A percentile compares a stretch with the other conserved stretches of the same genome.
phyloP scores from a whole-genome alignment of 768 basidiomycete genomes.

The Tremella yokohamensis region DNA sequence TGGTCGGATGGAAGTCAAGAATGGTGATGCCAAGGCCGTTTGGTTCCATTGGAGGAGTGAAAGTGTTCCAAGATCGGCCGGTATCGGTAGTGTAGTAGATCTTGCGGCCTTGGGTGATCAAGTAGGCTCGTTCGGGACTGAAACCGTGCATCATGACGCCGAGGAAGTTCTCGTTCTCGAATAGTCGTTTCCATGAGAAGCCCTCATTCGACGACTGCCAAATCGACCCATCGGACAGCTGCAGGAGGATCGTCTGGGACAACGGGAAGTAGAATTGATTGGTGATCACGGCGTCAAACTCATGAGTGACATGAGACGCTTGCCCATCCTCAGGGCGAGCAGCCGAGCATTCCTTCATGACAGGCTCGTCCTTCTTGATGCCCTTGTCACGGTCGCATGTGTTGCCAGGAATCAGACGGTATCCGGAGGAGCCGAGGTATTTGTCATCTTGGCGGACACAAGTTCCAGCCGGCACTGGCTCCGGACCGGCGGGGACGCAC shows the following conservation, averaged over 20 bases:
- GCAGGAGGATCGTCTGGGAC: conserved; percentile 76
- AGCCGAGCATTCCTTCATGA: conserved; percentile 72
- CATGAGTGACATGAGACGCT: conserved; percentile 64
- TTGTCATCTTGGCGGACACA: conserved; percentile 57
- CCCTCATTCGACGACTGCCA: conserved; percentile 98
- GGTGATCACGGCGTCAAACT: conserved; percentile 54
- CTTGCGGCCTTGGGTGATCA: conserved; percentile 66
- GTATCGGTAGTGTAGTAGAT: conserved; percentile 80
- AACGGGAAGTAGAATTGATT: conserved; percentile 83
- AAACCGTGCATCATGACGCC: conserved; percentile 83
- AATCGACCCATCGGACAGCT: conserved; percentile 68
- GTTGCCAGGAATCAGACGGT: conserved; percentile 86
- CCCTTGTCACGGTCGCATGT: conserved; percentile 67
- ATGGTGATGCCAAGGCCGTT: conserved; percentile 73
- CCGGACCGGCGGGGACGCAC: conserved; percentile 82
- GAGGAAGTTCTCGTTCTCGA: conserved; percentile 64
- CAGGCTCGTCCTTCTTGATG: conserved; percentile 63
- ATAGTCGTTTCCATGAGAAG: conserved; percentile 75
- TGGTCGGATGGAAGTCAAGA: conserved; percentile 77
- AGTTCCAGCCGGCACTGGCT: conserved; percentile 73
- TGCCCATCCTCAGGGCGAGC: conserved; percentile 78
- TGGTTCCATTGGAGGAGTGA: conserved; percentile 64
- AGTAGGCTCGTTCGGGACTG: conserved; percentile 75
- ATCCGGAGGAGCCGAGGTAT: conserved; percentile 88
- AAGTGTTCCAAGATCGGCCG: conserved; percentile 66